A percentile compares a stretch with the other conserved stretches of the same genome.
Conservation (phyloP, 805 yeast species). For the Kregervanrija delftensis region DNA sequence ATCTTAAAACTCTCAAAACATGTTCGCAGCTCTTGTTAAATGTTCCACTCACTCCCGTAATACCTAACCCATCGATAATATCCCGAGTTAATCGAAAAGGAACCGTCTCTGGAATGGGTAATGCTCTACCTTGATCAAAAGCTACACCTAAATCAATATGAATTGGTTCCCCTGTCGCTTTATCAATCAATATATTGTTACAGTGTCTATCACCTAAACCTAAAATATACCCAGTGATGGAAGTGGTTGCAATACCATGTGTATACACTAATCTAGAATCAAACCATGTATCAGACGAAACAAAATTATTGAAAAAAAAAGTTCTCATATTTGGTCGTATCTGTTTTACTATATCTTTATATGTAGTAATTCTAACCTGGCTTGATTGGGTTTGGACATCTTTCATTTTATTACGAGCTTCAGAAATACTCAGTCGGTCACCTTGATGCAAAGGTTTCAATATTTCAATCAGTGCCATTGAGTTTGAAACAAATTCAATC, state of each 20-base stretch:
- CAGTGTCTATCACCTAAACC: conserved; percentile 97
- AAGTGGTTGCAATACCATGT: conserved; percentile 74
- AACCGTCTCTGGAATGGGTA: conserved; percentile 86
- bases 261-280: conserved; percentile 55
- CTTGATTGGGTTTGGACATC: conserved; percentile 41
- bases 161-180: conserved; percentile 79
- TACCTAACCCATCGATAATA: conserved; percentile 87
- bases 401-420: conserved; percentile 63
- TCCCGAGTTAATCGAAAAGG: conserved; percentile 92
- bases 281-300: conserved; percentile 71
- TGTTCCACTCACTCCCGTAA: conserved; percentile 74
- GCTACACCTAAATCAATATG: conserved; percentile 97
- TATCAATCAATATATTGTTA: conserved; percentile 81
- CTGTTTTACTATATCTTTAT: conserved; percentile 37
- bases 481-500: conserved; percentile 80
- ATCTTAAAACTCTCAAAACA: conserved; percentile 59
- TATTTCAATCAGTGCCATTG: conserved; percentile 64
- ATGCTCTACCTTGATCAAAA: conserved; percentile 82
- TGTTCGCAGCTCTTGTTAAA: conserved; percentile 70
- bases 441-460: conserved; percentile 55
- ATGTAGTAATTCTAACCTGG: conserved; percentile 38
- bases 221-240: conserved; percentile 79
- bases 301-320: conserved; percentile 64
- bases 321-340: conserved; percentile 62
- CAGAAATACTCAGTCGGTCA: conserved; percentile 42